Conservation (phyloP, 176 grass and related monocot species). For the Puya raimondii region DNA sequence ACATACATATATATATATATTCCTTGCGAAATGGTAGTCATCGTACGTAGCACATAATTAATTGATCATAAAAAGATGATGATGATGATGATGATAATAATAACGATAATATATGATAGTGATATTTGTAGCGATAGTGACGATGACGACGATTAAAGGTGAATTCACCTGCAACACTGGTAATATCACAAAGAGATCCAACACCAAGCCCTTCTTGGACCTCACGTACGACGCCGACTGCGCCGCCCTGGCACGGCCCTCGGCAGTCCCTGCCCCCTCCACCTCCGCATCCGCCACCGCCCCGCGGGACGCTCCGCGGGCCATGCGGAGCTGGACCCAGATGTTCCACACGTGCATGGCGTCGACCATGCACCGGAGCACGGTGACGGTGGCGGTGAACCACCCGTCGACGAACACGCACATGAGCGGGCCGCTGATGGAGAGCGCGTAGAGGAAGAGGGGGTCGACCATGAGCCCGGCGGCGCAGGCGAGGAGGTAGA, state of each 20-base stretch:
- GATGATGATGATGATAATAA: not conserved
- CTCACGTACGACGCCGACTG: conserved; percentile 22
- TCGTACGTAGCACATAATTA: too few species aligned
- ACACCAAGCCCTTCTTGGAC: conserved; percentile 36
- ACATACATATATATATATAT: too few species aligned
- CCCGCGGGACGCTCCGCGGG: not conserved
- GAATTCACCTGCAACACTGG: conserved; percentile 70
- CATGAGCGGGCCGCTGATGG: conserved; percentile 59
- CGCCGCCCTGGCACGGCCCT: not conserved
- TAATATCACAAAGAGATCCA: conserved; percentile 73
- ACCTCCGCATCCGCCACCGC: conserved; percentile 25
- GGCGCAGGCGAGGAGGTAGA: conserved; percentile 69
- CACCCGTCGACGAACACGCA: conserved; percentile 94
- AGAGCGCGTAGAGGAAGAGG: conserved; percentile 85
- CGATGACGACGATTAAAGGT: not conserved
- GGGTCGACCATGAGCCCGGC: conserved; percentile 77
- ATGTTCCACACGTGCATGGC: conserved; percentile 68
- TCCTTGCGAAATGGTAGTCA: too few species aligned
- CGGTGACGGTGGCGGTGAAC: conserved; percentile 69
- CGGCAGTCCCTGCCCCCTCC: not conserved
- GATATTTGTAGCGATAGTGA: not conserved
- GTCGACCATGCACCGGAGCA: conserved; percentile 69
- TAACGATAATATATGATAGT: not conserved
- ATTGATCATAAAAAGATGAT: too few species aligned
- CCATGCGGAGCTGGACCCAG: conserved; percentile 41